phyloP scores from a whole-genome alignment of 2,329 filamentous ascomycete species.

The Emergomyces pasteurianus region DNA sequence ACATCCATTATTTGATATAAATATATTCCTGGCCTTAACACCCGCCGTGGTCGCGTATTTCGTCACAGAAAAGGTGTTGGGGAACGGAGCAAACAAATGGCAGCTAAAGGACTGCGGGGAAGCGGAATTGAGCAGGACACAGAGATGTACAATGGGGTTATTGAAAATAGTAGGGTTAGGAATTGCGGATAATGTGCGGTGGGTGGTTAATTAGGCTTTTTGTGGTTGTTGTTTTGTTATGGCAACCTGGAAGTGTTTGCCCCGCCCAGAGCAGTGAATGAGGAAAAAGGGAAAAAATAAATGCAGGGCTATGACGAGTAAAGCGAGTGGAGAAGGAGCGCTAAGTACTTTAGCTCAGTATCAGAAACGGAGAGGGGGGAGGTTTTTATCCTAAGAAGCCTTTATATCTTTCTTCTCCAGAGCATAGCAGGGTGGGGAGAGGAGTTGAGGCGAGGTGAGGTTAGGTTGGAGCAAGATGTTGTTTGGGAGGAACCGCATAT shows the following conservation, averaged over 20 bases:
- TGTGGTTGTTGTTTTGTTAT: constrained; percentile 10
- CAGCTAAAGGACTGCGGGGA: neutral
- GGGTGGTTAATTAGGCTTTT: neutral
- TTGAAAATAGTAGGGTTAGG: neutral
- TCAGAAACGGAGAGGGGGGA: neutral
- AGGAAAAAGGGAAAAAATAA: constrained; percentile 7
- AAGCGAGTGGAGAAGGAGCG: constrained; percentile 2
- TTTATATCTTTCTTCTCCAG: neutral
- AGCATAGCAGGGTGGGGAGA: neutral
- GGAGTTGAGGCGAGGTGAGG: neutral
- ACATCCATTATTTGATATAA: constrained; percentile 68
- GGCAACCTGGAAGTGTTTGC: constrained; percentile 12
- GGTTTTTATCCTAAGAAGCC: neutral
- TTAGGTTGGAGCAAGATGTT: neutral
- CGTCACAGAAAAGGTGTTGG: neutral
- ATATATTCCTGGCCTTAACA: neutral
- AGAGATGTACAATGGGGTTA: neutral
- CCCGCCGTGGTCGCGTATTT: neutral
- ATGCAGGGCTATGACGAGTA: constrained; percentile 5
- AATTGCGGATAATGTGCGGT: neutral
- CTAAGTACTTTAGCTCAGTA: neutral
- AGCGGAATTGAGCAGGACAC: neutral
- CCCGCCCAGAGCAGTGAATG: constrained; percentile 12
- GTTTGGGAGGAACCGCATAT: neutral
- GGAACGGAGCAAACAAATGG: neutral